Base-by-base conservation (phyloP, 1,139 yeast species). In the Magnusiomyces ingens region DNA sequence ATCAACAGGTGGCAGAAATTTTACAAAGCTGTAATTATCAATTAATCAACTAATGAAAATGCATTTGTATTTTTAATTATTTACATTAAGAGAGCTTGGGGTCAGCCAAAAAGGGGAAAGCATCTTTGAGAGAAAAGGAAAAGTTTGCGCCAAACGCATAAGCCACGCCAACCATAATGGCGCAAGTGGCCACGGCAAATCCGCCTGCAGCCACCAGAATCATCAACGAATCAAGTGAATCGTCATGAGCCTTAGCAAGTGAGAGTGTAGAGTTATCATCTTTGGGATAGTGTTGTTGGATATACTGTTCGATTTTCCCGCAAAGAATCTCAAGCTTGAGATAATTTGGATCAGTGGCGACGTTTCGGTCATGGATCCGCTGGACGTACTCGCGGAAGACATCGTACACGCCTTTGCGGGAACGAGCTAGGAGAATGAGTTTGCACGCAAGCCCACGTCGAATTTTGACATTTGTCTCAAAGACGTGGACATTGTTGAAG, bases 361-460 rank as follows among this genome's bases (percentile, higher is more conserved):
- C 76, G 52, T 93, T 80, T 68, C 83, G 82, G 59, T 82, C 85
- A 69, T 93, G 95, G 63, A 94, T 90, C 52, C 75, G 76, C 64
- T 85, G 82, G 51, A 86, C 73, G 68, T 88, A 89, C 35, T 80
- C 73, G 63, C 84, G 79, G 76, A 94, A 94, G 46, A 91, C 79
- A 12, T 74, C 74, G 48, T 85, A 85, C 45, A 89, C 93, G 2
- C 87, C 91, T 45, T 82, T 81, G 67, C 87, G 80, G 2, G 89
- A 82, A 67, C 91, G 80, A 48, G 93, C 77, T 56, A 80, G 74
- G 58, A 88, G 74, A 59, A 94, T 90, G 63, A 94, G 76, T 59
- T 78, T 73, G 64, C 90, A 85, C 1, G 99, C 85, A 41, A 87
- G 81, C n/a, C 97, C 97, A 71, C 88, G 87, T 71, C 98, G 81